A percentile compares a stretch with the other conserved stretches of the same genome.
Evolutionary conservation across 768 basidiomycete species (phyloP).

Genomic region (Scleroderma bovista): DNA sequence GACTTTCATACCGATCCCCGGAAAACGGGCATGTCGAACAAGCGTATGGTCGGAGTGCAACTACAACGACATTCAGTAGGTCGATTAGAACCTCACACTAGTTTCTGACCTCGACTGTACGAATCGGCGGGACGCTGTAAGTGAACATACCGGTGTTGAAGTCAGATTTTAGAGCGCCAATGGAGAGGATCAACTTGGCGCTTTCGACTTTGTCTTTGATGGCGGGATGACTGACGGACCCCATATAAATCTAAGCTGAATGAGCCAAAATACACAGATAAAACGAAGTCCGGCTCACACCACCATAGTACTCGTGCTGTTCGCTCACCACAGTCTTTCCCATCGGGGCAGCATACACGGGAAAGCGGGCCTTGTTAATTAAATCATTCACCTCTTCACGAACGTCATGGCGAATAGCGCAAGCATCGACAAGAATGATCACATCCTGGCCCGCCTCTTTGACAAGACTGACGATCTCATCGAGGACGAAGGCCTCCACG

Average conservation of each 20-base stretch:
- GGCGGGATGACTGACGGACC: constrained; percentile 58
- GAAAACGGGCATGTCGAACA: constrained; percentile 59
- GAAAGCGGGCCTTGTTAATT: constrained; percentile 57
- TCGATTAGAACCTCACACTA: not conserved
- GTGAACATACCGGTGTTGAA: constrained; percentile 90
- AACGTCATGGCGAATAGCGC: constrained; percentile 67
- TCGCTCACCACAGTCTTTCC: constrained; percentile 78
- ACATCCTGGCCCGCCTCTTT: constrained; percentile 55
- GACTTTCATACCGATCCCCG: constrained; percentile 68
- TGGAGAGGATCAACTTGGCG: constrained; percentile 68
- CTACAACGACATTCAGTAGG: constrained; percentile 30
- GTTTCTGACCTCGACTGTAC: constrained; percentile 55
- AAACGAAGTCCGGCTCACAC: constrained; percentile 42
- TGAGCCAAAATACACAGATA: not conserved
- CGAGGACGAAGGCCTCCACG: constrained; percentile 64
- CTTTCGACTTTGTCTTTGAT: constrained; percentile 69
- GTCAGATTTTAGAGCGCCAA: constrained; percentile 68
- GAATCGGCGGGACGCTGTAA: constrained; percentile 55
- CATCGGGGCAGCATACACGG: constrained; percentile 75
- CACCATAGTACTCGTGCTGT: constrained; percentile 67
- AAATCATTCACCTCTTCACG: constrained; percentile 59
- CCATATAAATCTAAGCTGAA: constrained; percentile 62
- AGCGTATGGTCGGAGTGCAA: constrained; percentile 71
- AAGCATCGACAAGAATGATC: constrained; percentile 77
- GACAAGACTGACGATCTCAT: constrained; percentile 63